Evolutionary conservation across 306 rosid species (phyloP).

Genomic region (Fragaria nilgerrensis): DNA sequence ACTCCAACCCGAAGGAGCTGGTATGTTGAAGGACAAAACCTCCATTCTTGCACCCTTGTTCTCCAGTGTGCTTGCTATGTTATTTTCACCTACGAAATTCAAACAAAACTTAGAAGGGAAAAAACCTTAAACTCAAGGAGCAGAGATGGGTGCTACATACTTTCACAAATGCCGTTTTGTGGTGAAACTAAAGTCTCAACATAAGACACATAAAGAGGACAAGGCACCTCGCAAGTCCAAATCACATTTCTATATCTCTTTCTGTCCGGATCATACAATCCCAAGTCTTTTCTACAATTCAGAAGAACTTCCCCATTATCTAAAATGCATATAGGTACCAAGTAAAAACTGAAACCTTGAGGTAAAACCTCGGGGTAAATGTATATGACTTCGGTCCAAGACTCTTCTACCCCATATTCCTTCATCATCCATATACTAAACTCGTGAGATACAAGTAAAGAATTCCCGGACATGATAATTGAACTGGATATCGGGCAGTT

Average conservation of each 20-base stretch:
- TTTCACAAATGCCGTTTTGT: background rate
- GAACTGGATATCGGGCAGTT: background rate
- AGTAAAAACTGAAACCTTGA: background rate
- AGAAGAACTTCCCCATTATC: constrained; percentile 7
- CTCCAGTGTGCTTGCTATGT: background rate
- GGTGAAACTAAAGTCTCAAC: background rate
- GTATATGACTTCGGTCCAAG: background rate
- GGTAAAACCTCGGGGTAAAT: background rate
- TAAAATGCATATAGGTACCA: background rate
- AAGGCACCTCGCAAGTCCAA: background rate
- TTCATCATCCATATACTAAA: background rate
- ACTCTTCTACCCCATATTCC: background rate
- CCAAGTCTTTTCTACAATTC: background rate
- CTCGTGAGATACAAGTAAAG: background rate
- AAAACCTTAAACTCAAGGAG: background rate
- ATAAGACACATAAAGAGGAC: background rate
- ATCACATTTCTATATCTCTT: background rate
- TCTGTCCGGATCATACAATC: background rate
- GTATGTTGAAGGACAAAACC: background rate
- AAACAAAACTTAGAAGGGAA: background rate
- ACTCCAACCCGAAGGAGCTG: background rate
- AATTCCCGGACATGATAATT: background rate
- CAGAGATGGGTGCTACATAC: background rate
- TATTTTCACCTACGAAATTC: background rate
- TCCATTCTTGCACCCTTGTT: background rate